Evolutionary conservation across 306 rosid genomes (phyloP).

Genomic region (Heteromeles arbutifolia): DNA sequence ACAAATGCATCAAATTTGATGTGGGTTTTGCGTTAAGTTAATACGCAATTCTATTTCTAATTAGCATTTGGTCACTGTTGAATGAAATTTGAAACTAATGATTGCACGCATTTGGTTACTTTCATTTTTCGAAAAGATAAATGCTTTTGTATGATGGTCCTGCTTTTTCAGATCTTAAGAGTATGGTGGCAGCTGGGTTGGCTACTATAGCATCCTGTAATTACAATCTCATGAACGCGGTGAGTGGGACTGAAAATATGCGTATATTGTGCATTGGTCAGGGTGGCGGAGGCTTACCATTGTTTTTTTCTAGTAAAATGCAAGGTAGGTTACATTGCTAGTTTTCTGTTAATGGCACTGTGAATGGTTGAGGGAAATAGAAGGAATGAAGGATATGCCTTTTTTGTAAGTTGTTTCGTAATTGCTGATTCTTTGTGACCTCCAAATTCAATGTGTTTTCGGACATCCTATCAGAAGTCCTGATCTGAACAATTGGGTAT

Average conservation of each 20-base stretch:
- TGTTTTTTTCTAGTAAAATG: slow-evolving; percentile 76
- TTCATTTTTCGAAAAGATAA: not conserved
- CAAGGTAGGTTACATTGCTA: slow-evolving; percentile 43
- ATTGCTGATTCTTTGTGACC: not conserved
- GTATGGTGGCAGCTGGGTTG: slow-evolving; percentile 82
- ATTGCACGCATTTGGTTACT: slow-evolving; percentile 7
- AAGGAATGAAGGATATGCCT: not conserved
- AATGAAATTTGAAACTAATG: too few relatives aligned
- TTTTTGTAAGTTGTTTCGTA: not conserved
- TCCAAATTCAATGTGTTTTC: not conserved
- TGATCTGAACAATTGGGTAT: not conserved
- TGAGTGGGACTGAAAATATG: slow-evolving; percentile 55
- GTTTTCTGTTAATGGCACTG: not conserved
- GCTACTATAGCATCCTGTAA: slow-evolving; percentile 62
- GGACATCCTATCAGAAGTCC: not conserved
- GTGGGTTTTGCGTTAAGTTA: not conserved
- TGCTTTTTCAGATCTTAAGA: slow-evolving; percentile 68
- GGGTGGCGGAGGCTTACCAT: slow-evolving; percentile 93
- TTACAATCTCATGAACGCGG: slow-evolving; percentile 47
- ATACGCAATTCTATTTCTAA: not conserved
- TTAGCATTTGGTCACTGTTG: not conserved
- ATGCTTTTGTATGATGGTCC: slow-evolving; percentile 15
- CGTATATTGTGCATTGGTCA: slow-evolving; percentile 80
- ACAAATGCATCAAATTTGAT: not conserved
- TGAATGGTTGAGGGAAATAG: not conserved